Evolutionary conservation across 495 filamentous ascomycete genomes (phyloP), one percentile per base, ranked within the genome.

Genomic region (Achaetomiella virescens): DNA sequence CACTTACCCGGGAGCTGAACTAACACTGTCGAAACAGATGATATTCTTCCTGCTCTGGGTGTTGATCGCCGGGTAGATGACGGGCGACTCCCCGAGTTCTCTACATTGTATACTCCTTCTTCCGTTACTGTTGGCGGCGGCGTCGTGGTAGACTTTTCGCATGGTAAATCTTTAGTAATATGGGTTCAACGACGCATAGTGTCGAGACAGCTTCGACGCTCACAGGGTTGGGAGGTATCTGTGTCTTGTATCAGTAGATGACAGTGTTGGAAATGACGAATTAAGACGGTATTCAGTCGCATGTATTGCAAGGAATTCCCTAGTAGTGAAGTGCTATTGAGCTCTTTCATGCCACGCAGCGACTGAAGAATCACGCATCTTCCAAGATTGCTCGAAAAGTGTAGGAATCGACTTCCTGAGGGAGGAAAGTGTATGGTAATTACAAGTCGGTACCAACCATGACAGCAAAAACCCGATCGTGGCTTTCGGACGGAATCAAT

Each of bases 31-130:
- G 22, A 10, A 3, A 7, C 42, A 65, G 63, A 67, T 64, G 61
- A 61, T 66, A 33, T 66, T 65, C 51, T 69, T 70, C 56, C 64
- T 70, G 6, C 66, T 71, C 41, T 71, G 68, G 69, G 67, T 71
- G 41, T 61, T 71, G 57, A 66, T 70, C 59, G 66, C 68, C 62
- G 68, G 68, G 51, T 70, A 70, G 60, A 37, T 25, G 27, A 31
- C 27, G 43, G 43, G 22, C 52, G 21, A 4, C 9, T 22, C 11
- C 29, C 21, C 18, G 1, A 42, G 27, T 61, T 48, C 40, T 25
- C 48, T 43, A 58, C 57, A 10, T 44, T 62, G 54, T 60, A 53
- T 27, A 55, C 36, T 33, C 18, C n/a, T 50, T 58, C 52, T 40
- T 27, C 29, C 35, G 29, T 52, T 52, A 54, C 54, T 57, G 47